Evolutionary conservation across 768 basidiomycete species (phyloP), one percentile per base, ranked within the genome.

Genomic region (Brasilioporus rufonigricans): DNA sequence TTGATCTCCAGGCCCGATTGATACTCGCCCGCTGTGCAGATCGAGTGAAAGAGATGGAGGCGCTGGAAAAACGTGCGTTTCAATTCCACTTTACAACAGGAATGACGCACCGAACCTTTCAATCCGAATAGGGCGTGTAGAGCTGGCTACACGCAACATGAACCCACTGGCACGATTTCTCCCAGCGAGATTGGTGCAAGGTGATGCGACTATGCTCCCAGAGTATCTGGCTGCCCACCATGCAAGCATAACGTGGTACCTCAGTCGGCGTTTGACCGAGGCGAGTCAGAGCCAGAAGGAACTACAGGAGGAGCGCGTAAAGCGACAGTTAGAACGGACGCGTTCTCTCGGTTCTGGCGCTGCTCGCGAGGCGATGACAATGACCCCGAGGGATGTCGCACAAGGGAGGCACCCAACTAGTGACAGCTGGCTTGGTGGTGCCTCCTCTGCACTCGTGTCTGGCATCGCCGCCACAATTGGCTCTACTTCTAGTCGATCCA

Each of bases 231-330:
- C 92, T n/a, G 92, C 93, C 5, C 97, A 99, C 69, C 91, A 91
- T 64, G 80, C 92, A n/a, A 83, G 89, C 63, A 83, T 99, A 60
- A 91, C 92, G 13, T 94, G 93, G 88, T 95, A 87, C 72, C 83
- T 99, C 52, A 88, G 82, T 66, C 80, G 88, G 48, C 82, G 89
- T 36, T 79, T 99, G 35, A 80, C 93, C 0, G 84, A 89, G 58
- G 82, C 87, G 24, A 88, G 91, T 61, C 85, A 91, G 64, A 77
- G 67, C 16, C 87, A 96, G 61, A 87, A 87, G 61, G 86, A 91
- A 60, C 81, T 98, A 77, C 97, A 99, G 72, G 96, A 98, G 71
- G 93, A 96, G 69, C 86, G 97, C 46, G 81, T 94, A 51, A 87
- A 86, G 68, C 83, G 96, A 5, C 90, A 96, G 65, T 72, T 89